These are phyloP conservation scores for Beauveria sp. DNA, from an alignment of 2,329 filamentous ascomycete species.

Conservation along the genomic window DNA sequence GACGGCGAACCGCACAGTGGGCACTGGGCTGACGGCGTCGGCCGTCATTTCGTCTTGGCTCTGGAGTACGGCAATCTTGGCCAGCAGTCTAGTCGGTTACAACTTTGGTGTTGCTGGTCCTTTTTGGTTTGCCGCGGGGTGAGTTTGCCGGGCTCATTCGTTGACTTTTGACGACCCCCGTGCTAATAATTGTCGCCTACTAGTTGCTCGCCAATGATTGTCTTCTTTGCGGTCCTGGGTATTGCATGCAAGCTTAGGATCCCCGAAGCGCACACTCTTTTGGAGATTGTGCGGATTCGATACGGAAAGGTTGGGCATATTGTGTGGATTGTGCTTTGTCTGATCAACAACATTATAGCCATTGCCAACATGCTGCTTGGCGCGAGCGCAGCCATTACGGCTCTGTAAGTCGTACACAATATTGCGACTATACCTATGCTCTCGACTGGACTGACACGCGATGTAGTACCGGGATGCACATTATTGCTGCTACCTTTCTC, in stretches of 20 bases:
- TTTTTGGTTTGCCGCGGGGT: constrained; percentile 50
- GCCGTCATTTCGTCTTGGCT: constrained; percentile 49
- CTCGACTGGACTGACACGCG: background rate
- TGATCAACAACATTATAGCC: constrained; percentile 47
- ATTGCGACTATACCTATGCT: too few species aligned
- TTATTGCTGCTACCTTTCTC: constrained; percentile 42
- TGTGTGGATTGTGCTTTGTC: constrained; percentile 43
- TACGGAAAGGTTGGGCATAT: constrained; percentile 41
- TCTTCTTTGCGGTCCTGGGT: constrained; percentile 44
- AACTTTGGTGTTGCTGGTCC: constrained; percentile 46
- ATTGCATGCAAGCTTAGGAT: constrained; percentile 45
- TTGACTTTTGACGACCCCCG: background rate
- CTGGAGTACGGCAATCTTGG: constrained; percentile 45
- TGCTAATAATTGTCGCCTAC: background rate
- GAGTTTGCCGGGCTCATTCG: background rate
- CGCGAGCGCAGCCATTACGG: constrained; percentile 26
- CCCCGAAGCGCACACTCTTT: constrained; percentile 45
- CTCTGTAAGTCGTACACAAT: constrained; percentile 20
- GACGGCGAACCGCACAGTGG: constrained; percentile 43
- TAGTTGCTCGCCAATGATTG: constrained; percentile 45
- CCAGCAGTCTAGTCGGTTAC: constrained; percentile 43
- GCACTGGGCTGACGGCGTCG: constrained; percentile 43
- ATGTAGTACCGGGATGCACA: constrained; percentile 38
- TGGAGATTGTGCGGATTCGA: constrained; percentile 45
- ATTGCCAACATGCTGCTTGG: constrained; percentile 45